Evolutionary conservation across 2,329 filamentous ascomycete species (phyloP), one percentile per base, ranked within the genome.

Genomic region (Byssothecium circinans): DNA sequence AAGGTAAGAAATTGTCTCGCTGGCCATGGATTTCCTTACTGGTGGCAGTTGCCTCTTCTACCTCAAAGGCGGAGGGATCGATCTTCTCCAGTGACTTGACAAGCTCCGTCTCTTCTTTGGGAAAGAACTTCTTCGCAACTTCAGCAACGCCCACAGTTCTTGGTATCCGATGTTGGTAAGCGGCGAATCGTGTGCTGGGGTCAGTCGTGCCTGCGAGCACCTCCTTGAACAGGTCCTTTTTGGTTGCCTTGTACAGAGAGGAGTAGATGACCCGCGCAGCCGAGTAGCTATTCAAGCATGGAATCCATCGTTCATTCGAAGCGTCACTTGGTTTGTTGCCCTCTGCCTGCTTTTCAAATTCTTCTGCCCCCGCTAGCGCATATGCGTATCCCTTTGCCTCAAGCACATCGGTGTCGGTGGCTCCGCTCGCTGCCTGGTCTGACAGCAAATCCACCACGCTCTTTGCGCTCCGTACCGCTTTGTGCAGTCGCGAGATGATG

Each of bases 111-210:
- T 90, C 80, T 19, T 83, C 80, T 10, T 76, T 75, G 1, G 89
- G 86, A 59, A 97, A 96, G 51, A 86, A 85, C 56, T 87, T 86
- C 58, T 85, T 85, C 2, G 89, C 88, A 54, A 97, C 88, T 7
- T 84, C 82, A 0, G 87, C 81, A 40, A 96, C 86, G 2, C 91
- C 86, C 44, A 91, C 82, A 2, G 91, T 96, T 35, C 94, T 85
- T 0, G 92, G 88, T 25, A 95, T 82, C 68, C 92, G 88, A 67
- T 91, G 81, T 71, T 96, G 91, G 69, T 97, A 97, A 15, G 94
- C 91, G 29, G 91, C 91, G 70, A 95, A 97, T 54, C 92, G 86
- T 62, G 99, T 89, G 53, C 91, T 95, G 2, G 91, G 91, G 67
- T 99, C 94, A 52, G 96, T 86, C 4, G 88, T 95, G 61, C 88